These are phyloP conservation scores for Peronospora belbahrii DNA, from an alignment of 352 stramenopile genomes.

Conservation along the genomic window DNA sequence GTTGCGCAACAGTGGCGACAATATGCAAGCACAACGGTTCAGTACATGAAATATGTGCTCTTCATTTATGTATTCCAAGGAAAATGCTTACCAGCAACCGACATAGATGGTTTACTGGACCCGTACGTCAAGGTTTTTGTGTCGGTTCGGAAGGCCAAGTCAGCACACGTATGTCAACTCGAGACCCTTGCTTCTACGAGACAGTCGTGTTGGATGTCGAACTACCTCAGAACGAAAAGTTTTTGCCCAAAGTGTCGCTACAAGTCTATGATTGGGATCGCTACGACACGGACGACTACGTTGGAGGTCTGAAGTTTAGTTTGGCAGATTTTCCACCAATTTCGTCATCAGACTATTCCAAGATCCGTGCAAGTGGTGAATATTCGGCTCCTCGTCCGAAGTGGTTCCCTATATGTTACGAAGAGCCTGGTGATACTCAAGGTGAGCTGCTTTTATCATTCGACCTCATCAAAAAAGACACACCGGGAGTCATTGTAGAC, in stretches of 20 bases:
- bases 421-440: conserved; percentile 51
- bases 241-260: conserved; percentile 62
- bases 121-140: conserved; percentile 83
- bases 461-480: conserved; percentile 64
- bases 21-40: conserved; percentile 40
- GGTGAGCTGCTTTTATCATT: conserved; percentile 78
- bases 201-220: conserved; percentile 67
- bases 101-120: conserved; percentile 68
- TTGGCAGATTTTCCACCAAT: conserved; percentile 54
- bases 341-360: conserved; percentile 47
- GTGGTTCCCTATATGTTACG: conserved; percentile 67
- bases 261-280: conserved; percentile 76
- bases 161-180: conserved; percentile 49
- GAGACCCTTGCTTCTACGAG: conserved; percentile 82
- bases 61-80: conserved; percentile 83
- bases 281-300: conserved; percentile 66
- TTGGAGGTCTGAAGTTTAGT: conserved; percentile 52
- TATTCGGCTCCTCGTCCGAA: conserved; percentile 52
- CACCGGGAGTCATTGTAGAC: conserved; percentile 44
- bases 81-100: conserved; percentile 54
- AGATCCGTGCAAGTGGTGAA: conserved; percentile 34
- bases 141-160: conserved; percentile 61
- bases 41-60: conserved; percentile 73
- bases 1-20: conserved; percentile 46
- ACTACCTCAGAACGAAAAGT: conserved; percentile 55